Conservation (phyloP, 257 asterid genomes). For the Paraleonurus japonicus region DNA sequence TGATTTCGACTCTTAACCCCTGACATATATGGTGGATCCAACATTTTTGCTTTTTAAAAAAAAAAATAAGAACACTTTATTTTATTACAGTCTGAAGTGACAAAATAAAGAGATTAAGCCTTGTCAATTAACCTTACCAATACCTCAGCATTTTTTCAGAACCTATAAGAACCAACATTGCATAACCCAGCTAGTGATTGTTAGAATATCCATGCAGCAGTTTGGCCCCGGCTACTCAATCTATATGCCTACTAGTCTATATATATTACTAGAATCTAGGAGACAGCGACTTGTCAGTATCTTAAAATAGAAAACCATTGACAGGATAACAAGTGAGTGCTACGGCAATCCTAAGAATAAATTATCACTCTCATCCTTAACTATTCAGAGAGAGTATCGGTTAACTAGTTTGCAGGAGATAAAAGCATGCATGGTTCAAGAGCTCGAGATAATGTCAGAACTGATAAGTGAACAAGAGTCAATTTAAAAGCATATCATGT, state of each 20-base stretch:
- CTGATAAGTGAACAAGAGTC: not conserved
- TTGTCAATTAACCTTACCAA: not conserved
- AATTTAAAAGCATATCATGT: slow-evolving; percentile 4
- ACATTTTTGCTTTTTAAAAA: not conserved
- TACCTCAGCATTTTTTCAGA: not conserved
- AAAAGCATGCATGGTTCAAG: slow-evolving; percentile 7
- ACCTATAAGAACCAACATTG: not conserved
- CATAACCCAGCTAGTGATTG: not conserved
- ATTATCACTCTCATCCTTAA: not conserved
- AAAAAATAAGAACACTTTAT: not conserved
- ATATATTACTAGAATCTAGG: not conserved
- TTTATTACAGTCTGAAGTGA: not conserved
- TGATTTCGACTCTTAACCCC: too few species aligned
- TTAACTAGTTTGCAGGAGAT: not conserved
- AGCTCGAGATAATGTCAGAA: not conserved
- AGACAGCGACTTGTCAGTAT: not conserved
- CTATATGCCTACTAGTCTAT: not conserved
- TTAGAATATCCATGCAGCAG: slow-evolving; percentile 1
- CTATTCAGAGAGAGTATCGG: not conserved
- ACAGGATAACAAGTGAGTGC: slow-evolving; percentile 6
- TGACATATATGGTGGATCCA: not conserved
- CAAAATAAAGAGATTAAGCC: not conserved
- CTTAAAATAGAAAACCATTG: not conserved
- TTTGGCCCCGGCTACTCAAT: slow-evolving; percentile 11
- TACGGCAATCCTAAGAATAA: not conserved